Conservation (phyloP, 441 rosid genomes). For the Eruca vesicaria region DNA sequence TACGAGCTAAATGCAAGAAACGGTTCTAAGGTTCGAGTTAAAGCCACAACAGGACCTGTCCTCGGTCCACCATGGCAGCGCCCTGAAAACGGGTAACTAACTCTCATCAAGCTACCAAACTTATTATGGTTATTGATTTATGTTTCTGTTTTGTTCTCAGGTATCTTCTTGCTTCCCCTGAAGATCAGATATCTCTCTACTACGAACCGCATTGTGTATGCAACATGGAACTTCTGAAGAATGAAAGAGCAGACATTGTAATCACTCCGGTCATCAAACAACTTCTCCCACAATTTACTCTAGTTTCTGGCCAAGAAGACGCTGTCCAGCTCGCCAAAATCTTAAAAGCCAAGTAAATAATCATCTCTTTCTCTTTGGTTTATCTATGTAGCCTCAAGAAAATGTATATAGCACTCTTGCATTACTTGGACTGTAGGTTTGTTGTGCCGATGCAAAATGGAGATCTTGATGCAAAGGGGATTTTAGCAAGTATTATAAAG, state of each 20-base stretch:
- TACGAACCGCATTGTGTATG: slow-evolving; percentile 89
- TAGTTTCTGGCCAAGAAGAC: slow-evolving; percentile 95
- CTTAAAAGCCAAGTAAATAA: slow-evolving; percentile 63
- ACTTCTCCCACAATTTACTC: slow-evolving; percentile 81
- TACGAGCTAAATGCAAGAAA: slow-evolving; percentile 47
- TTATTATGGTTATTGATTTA: background rate
- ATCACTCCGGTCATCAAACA: slow-evolving; percentile 91
- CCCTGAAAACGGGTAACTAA: slow-evolving; percentile 80
- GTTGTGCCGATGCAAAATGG: slow-evolving; percentile 85
- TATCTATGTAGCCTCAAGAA: background rate
- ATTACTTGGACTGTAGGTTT: slow-evolving; percentile 40
- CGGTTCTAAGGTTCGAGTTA: slow-evolving; percentile 52
- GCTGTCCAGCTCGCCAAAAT: slow-evolving; percentile 80
- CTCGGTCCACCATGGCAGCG: slow-evolving; percentile 99
- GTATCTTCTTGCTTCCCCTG: slow-evolving; percentile 58
- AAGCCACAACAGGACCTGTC: slow-evolving; percentile 86
- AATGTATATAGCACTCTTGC: slow-evolving; percentile 12
- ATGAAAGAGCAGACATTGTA: slow-evolving; percentile 72
- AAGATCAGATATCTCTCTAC: slow-evolving; percentile 64
- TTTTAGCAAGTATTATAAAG: slow-evolving; percentile 55
- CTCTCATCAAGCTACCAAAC: background rate
- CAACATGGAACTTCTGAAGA: slow-evolving; percentile 51
- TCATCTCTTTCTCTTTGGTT: background rate
- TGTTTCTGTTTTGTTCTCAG: slow-evolving; percentile 36
- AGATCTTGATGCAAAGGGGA: slow-evolving; percentile 76